phyloP scores from a whole-genome alignment of 139 green algal genomes.

The Monoraphidium neglectum region DNA sequence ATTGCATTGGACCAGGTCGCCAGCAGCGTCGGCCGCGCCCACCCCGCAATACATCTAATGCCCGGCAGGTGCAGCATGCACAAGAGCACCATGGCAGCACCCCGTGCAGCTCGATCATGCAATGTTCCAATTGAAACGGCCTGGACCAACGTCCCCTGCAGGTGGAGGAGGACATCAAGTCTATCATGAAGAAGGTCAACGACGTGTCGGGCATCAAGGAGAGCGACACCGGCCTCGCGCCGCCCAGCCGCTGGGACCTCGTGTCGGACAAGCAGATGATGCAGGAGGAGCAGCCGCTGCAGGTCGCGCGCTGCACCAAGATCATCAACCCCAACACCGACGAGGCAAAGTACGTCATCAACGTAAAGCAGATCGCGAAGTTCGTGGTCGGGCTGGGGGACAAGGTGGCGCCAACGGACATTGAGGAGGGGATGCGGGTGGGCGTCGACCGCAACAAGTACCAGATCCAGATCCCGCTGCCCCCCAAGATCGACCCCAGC shows the following conservation, averaged over 20 bases:
- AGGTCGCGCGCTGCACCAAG: slow-evolving; percentile 99
- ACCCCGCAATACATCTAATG: too few species aligned
- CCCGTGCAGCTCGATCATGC: too few species aligned
- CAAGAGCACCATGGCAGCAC: too few species aligned
- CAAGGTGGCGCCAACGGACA: slow-evolving; percentile 97
- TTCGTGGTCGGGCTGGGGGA: slow-evolving; percentile 99
- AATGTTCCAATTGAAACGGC: too few species aligned
- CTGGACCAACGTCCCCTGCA: too few species aligned
- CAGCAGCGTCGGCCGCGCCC: too few species aligned
- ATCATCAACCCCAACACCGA: slow-evolving; percentile 99
- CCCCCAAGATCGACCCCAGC: slow-evolving; percentile 97
- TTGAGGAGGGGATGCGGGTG: slow-evolving; percentile 99
- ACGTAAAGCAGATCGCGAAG: slow-evolving; percentile 99
- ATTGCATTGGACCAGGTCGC: too few species aligned
- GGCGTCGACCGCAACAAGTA: slow-evolving; percentile 99
- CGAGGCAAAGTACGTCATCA: slow-evolving; percentile 99
- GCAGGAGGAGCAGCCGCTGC: slow-evolving; percentile 95
- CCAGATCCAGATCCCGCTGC: slow-evolving; percentile 97
- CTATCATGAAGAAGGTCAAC: slow-evolving; percentile 85
- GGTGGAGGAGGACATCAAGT: slow-evolving; percentile 82
- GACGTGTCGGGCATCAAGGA: slow-evolving; percentile 94
- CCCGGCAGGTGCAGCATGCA: too few species aligned
- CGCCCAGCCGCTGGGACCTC: slow-evolving; percentile 98
- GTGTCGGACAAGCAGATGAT: slow-evolving; percentile 99
- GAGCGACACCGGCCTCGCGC: slow-evolving; percentile 92